These are phyloP conservation scores for Thermomucor indicae-seudaticae DNA, from an alignment of 371 early-diverging fungal genomes.

Conservation along the genomic window DNA sequence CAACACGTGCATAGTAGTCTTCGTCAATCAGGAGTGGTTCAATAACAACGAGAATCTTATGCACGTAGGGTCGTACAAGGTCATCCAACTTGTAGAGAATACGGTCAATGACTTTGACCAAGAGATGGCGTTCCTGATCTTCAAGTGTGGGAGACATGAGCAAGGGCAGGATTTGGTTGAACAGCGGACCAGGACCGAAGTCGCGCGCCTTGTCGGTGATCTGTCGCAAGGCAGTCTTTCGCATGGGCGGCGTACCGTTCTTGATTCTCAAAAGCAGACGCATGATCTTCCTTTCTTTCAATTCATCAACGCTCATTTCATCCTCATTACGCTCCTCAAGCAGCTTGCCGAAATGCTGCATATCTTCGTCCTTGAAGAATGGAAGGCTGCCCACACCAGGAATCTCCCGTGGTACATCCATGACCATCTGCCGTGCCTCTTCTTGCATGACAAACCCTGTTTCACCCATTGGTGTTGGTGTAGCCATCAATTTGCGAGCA, in stretches of 20 bases:
- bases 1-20: constrained; percentile 96
- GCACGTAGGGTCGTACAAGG: constrained; percentile 93
- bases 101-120: constrained; percentile 97
- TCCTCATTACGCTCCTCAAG: constrained; percentile 83
- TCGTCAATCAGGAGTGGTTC: constrained; percentile 96
- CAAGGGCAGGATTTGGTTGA: constrained; percentile 93
- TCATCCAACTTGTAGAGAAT: constrained; percentile 94
- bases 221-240: constrained; percentile 89
- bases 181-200: constrained; percentile 94
- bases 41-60: constrained; percentile 97
- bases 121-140: constrained; percentile 96
- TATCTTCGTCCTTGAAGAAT: constrained; percentile 94
- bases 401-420: constrained; percentile 81
- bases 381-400: constrained; percentile 91
- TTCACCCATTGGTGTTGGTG: constrained; percentile 87
- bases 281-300: constrained; percentile 95
- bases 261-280: constrained; percentile 93
- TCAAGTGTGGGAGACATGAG: constrained; percentile 96
- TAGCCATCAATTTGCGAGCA: constrained; percentile 90
- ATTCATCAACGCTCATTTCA: constrained; percentile 81
- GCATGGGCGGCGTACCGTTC: constrained; percentile 95
- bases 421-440: constrained; percentile 54
- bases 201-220: constrained; percentile 96
- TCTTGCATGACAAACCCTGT: constrained; percentile 86
- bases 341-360: constrained; percentile 94